Percentiles rank a stretch among this genome's conserved stretches.
Evolutionary conservation across 2,329 filamentous ascomycete species (phyloP).

Genomic region (Calonectria montana): DNA sequence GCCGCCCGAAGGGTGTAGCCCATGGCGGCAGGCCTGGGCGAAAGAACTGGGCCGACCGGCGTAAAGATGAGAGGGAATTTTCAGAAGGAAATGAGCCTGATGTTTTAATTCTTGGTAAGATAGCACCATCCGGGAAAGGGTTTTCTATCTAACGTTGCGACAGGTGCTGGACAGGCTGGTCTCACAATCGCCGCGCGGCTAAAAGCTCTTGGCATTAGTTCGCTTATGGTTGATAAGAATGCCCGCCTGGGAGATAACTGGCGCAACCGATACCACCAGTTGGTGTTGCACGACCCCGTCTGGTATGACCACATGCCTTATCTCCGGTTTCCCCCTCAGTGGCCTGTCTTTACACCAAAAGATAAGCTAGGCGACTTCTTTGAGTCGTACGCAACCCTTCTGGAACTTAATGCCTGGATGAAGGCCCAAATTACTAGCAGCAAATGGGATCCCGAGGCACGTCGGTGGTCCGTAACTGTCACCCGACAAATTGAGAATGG

Average conservation of each 20-base stretch:
- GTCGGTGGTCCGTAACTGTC: constrained; percentile 16
- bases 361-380: constrained; percentile 78
- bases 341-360: constrained; percentile 78
- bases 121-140: neutral
- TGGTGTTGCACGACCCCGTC: constrained; percentile 76
- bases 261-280: constrained; percentile 71
- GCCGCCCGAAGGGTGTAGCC: constrained; percentile 66
- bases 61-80: constrained; percentile 60
- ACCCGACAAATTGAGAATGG: constrained; percentile 11
- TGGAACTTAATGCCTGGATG: constrained; percentile 77
- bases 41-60: constrained; percentile 71
- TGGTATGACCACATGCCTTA: constrained; percentile 73
- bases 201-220: constrained; percentile 66
- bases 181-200: constrained; percentile 68
- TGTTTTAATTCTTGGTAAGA: constrained; percentile 71
- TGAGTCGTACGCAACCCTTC: constrained; percentile 70
- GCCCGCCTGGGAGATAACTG: constrained; percentile 72
- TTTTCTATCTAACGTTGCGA: neutral
- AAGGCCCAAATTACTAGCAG: constrained; percentile 53
- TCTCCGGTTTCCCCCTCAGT: constrained; percentile 70
- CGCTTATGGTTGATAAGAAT: constrained; percentile 70
- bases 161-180: constrained; percentile 71
- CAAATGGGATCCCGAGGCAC: constrained; percentile 19
- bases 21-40: constrained; percentile 63
- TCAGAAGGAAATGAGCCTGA: constrained; percentile 59